Conservation (phyloP, 73 alveolate species). For the Halteria grandinella region DNA sequence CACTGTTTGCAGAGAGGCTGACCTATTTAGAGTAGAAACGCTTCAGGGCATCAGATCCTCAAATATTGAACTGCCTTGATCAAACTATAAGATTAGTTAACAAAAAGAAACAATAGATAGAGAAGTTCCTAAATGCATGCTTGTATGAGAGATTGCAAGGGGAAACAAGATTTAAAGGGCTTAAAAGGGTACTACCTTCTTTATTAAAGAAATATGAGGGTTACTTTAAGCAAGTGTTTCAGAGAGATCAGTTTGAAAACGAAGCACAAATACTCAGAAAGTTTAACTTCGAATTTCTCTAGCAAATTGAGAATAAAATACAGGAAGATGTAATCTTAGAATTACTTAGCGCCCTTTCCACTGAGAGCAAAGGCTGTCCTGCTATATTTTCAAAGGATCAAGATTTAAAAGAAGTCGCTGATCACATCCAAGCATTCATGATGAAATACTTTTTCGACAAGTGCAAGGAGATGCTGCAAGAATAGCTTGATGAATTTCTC, state of each 20-base stretch:
- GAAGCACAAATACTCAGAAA: slow-evolving; percentile 23
- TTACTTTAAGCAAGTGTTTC: background rate
- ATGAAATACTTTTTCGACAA: background rate
- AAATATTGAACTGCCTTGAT: background rate
- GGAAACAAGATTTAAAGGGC: slow-evolving; percentile 17
- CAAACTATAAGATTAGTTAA: background rate
- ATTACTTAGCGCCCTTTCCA: no score
- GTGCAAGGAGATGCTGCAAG: background rate
- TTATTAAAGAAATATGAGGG: background rate
- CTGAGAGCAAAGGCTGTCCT: no score
- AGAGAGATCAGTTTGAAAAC: slow-evolving; percentile 15
- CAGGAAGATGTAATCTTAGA: no score
- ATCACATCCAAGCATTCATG: background rate
- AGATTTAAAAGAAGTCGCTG: background rate
- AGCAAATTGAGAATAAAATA: background rate
- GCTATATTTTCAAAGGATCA: background rate
- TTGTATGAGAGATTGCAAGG: slow-evolving; percentile 28
- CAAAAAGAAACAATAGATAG: slow-evolving; percentile 45
- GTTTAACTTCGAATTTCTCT: background rate
- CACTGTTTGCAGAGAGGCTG: slow-evolving; percentile 6
- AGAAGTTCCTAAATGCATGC: slow-evolving; percentile 38
- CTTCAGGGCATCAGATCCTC: slow-evolving; percentile 5
- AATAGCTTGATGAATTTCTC: slow-evolving; percentile 10
- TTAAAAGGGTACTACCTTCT: background rate
- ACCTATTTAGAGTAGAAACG: slow-evolving; percentile 2